Evolutionary conservation across 805 yeast species (phyloP).

Genomic region (Starmera amethionina): DNA sequence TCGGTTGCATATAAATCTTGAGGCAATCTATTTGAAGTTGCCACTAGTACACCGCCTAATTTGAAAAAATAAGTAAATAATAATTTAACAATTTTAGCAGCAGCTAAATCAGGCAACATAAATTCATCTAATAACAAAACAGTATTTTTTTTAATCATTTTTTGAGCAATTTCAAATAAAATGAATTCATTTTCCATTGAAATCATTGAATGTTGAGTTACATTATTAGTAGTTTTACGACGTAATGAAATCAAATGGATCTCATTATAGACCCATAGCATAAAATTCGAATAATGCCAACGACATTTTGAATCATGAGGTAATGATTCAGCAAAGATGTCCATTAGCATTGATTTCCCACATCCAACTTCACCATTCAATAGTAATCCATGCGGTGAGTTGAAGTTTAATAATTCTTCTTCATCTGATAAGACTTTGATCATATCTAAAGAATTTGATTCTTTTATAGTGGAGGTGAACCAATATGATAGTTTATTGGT

Average conservation of each 20-base stretch:
- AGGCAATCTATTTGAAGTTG: slow-evolving; percentile 65
- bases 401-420: slow-evolving; percentile 42
- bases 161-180: slow-evolving; percentile 57
- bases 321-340: slow-evolving; percentile 54
- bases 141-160: slow-evolving; percentile 47
- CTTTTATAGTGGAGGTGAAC: slow-evolving; percentile 4
- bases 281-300: slow-evolving; percentile 65
- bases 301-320: slow-evolving; percentile 57
- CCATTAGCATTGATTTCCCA: slow-evolving; percentile 69
- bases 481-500: slow-evolving; percentile 3
- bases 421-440: slow-evolving; percentile 47
- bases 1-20: slow-evolving; percentile 62
- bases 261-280: slow-evolving; percentile 56
- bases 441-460: slow-evolving; percentile 27
- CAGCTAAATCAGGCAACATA: slow-evolving; percentile 68
- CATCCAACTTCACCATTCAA: slow-evolving; percentile 64
- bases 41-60: slow-evolving; percentile 65
- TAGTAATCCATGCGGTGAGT: slow-evolving; percentile 56
- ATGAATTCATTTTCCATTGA: slow-evolving; percentile 53
- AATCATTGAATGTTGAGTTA: slow-evolving; percentile 15
- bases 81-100: slow-evolving; percentile 58
- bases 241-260: slow-evolving; percentile 46
- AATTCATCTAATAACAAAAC: slow-evolving; percentile 62
- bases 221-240: slow-evolving; percentile 19
- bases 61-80: slow-evolving; percentile 62